These are phyloP conservation scores for Ceratonia siliqua DNA, from an alignment of 306 rosid species.

Conservation along the genomic window DNA sequence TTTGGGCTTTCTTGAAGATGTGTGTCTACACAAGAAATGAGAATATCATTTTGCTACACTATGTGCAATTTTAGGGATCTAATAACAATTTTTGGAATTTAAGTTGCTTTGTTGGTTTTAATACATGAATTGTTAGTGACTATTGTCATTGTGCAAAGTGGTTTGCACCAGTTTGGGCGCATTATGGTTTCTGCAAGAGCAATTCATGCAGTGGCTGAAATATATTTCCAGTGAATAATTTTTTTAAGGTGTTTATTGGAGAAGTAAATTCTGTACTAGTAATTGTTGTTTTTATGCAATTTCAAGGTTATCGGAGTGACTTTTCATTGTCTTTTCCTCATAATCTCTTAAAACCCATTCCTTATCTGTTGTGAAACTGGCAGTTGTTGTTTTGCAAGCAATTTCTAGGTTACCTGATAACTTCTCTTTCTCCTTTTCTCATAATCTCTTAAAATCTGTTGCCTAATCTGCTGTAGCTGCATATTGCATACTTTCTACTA, in stretches of 20 bases:
- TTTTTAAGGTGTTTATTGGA: background rate
- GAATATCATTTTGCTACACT: background rate
- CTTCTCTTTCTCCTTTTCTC: background rate
- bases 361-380: constrained; percentile 14
- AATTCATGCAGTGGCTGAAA: background rate
- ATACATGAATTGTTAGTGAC: background rate
- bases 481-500: constrained; percentile 3
- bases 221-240: background rate
- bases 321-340: no score
- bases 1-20: background rate
- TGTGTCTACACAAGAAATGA: background rate
- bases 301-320: no score
- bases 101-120: background rate
- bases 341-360: background rate
- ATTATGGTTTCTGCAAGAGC: constrained; percentile 3
- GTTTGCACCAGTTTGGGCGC: background rate
- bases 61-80: constrained; percentile 1
- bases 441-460: background rate
- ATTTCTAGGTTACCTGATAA: background rate
- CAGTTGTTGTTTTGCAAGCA: constrained; percentile 15
- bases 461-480: constrained; percentile 7
- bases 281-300: background rate
- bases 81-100: constrained; percentile 5
- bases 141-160: background rate
- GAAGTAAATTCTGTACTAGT: background rate